These are phyloP conservation scores for Lactarius tabidus DNA, from an alignment of 768 basidiomycete species.

Conservation along the genomic window DNA sequence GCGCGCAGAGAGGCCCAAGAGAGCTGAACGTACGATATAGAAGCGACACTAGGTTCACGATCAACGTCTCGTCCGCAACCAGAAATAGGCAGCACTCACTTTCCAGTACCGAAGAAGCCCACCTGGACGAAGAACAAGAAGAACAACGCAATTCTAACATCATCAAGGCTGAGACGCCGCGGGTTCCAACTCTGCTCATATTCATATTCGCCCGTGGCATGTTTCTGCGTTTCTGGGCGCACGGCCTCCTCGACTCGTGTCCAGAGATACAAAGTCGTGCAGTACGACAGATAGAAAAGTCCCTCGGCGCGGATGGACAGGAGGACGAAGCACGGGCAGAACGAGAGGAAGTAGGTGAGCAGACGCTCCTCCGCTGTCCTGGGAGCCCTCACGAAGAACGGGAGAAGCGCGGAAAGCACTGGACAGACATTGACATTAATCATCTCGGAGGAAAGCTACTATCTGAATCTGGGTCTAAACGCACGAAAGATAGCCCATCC, in stretches of 20 bases:
- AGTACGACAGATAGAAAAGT: constrained; percentile 72
- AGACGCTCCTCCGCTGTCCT: constrained; percentile 45
- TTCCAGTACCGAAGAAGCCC: constrained; percentile 83
- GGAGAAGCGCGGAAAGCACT: constrained; percentile 51
- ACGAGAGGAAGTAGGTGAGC: constrained; percentile 62
- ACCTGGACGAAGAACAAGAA: constrained; percentile 86
- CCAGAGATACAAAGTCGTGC: constrained; percentile 61
- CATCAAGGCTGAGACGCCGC: constrained; percentile 38
- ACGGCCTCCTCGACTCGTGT: constrained; percentile 52
- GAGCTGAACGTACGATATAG: constrained; percentile 22
- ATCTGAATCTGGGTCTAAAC: constrained; percentile 25
- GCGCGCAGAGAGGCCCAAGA: not conserved
- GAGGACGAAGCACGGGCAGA: constrained; percentile 71
- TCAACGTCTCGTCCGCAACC: not conserved
- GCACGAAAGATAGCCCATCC: constrained; percentile 68
- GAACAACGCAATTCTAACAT: constrained; percentile 70
- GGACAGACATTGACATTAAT: constrained; percentile 2
- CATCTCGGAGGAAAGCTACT: not conserved
- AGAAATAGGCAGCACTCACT: constrained; percentile 43
- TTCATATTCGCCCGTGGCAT: not conserved
- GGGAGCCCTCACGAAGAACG: constrained; percentile 49
- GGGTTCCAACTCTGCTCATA: constrained; percentile 26
- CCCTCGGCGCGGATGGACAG: constrained; percentile 81
- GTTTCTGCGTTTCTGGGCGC: constrained; percentile 10
- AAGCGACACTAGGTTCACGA: constrained; percentile 26